phyloP scores from a whole-genome alignment of 108 stramenopile genomes.

The Cylindrotheca fusiformis region DNA sequence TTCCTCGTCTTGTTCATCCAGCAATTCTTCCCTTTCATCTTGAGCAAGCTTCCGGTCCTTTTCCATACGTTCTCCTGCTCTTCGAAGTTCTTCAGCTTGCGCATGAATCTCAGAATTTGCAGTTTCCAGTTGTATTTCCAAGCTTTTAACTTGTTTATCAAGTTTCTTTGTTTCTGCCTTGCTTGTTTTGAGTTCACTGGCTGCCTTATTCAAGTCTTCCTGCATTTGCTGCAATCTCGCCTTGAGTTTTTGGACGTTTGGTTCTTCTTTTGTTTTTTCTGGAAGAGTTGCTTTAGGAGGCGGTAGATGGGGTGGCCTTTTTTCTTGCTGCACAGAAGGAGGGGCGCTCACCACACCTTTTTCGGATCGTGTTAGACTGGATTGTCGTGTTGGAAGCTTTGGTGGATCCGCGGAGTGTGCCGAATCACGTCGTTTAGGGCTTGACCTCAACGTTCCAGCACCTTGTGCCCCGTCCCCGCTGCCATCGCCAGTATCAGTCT shows the following conservation, averaged over 20 bases:
- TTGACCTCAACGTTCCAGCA: no score
- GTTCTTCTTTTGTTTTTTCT: no score
- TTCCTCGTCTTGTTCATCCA: slow-evolving; percentile 69
- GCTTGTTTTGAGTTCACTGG: slow-evolving; percentile 13
- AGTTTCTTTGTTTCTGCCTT: slow-evolving; percentile 43
- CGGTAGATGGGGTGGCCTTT: no score
- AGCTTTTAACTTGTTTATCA: slow-evolving; percentile 51
- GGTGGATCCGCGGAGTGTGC: background rate
- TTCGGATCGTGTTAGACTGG: no score
- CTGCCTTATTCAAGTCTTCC: slow-evolving; percentile 1
- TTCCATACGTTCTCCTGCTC: slow-evolving; percentile 76
- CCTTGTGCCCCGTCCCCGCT: background rate
- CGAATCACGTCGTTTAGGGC: background rate
- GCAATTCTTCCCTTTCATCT: slow-evolving; percentile 68
- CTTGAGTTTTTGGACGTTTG: slow-evolving; percentile 10
- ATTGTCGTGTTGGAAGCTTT: background rate
- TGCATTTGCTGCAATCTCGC: slow-evolving; percentile 10
- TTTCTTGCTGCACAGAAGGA: no score
- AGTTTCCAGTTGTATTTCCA: slow-evolving; percentile 59
- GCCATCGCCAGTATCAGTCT: background rate
- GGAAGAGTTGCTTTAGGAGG: no score
- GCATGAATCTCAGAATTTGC: slow-evolving; percentile 68
- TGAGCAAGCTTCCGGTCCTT: slow-evolving; percentile 54
- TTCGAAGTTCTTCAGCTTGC: slow-evolving; percentile 62
- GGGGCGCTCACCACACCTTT: no score